A percentile compares a stretch with the other conserved stretches of the same genome.
phyloP scores from a whole-genome alignment of 2,329 filamentous ascomycete species.

The Phyllosticta citriasiana region DNA sequence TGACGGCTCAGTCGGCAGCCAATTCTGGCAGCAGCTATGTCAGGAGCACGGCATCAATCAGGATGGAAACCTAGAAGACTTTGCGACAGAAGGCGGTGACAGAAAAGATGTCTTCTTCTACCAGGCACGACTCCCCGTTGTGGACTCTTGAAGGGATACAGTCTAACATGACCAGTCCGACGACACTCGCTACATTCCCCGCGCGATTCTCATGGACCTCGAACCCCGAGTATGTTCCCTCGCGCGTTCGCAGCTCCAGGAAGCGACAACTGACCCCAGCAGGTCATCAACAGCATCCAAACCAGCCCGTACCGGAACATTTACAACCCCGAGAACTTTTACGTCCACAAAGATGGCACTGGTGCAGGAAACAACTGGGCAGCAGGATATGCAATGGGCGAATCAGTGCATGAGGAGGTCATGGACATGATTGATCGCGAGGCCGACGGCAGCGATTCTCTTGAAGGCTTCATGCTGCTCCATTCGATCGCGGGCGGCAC shows the following conservation, averaged over 20 bases:
- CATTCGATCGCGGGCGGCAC: constrained; percentile 97
- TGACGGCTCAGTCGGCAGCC: constrained; percentile 63
- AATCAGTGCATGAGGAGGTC: constrained; percentile 87
- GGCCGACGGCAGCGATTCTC: constrained; percentile 91
- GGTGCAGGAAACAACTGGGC: constrained; percentile 99
- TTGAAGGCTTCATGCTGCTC: constrained; percentile 98
- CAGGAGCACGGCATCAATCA: constrained; percentile 97
- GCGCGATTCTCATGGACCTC: constrained; percentile 88
- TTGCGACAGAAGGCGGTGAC: constrained; percentile 94
- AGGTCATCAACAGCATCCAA: constrained; percentile 87
- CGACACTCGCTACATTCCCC: constrained; percentile 94
- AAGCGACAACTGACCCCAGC: neutral
- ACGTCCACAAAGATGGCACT: constrained; percentile 83
- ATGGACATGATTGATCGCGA: constrained; percentile 99
- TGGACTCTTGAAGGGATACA: neutral
- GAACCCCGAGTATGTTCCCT: constrained; percentile 63
- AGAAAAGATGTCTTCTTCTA: constrained; percentile 99
- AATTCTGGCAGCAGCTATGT: constrained; percentile 99
- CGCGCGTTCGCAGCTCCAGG: neutral
- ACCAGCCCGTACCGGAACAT: constrained; percentile 94
- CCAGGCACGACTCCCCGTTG: constrained; percentile 39
- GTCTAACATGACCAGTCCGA: constrained; percentile 54
- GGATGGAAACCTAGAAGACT: constrained; percentile 94
- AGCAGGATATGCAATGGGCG: constrained; percentile 86
- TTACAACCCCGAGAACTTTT: constrained; percentile 99